phyloP scores from a whole-genome alignment of 345 rosid genomes.

The Sonneratia alba region DNA sequence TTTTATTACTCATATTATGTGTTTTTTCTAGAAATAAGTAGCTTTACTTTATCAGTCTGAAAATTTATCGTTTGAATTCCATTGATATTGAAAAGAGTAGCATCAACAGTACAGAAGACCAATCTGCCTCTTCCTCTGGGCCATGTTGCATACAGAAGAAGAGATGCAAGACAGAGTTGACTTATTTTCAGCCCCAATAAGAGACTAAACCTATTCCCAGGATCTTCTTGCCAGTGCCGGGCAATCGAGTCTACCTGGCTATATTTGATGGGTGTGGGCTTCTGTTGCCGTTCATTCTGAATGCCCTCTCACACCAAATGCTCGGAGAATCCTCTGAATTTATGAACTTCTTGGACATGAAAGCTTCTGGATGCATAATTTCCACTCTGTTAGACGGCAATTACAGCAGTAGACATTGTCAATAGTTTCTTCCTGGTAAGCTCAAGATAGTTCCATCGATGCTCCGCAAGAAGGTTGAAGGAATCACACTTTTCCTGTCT shows the following conservation, averaged over 20 bases:
- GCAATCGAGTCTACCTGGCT: not conserved
- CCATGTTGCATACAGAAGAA: not conserved
- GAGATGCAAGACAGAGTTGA: not conserved
- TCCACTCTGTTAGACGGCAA: conserved; percentile 36
- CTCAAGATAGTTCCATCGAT: no score
- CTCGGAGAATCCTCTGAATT: conserved; percentile 49
- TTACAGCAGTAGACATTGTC: not conserved
- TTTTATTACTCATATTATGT: not conserved
- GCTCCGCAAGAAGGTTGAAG: no score
- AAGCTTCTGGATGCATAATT: conserved; percentile 45
- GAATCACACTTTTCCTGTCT: no score
- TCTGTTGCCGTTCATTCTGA: not conserved
- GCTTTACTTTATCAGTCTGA: not conserved
- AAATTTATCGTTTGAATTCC: not conserved
- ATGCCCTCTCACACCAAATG: conserved; percentile 22
- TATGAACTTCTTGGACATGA: conserved; percentile 31
- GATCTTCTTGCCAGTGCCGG: not conserved
- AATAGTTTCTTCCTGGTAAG: not conserved
- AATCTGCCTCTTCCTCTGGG: not conserved
- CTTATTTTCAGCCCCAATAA: not conserved
- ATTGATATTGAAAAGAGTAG: not conserved
- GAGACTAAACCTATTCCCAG: not conserved
- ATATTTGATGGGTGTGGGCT: not conserved
- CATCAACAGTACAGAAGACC: not conserved
- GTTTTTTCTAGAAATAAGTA: no score